Conservation (phyloP, 129 eudicot species). For the Deinandra increscens region DNA sequence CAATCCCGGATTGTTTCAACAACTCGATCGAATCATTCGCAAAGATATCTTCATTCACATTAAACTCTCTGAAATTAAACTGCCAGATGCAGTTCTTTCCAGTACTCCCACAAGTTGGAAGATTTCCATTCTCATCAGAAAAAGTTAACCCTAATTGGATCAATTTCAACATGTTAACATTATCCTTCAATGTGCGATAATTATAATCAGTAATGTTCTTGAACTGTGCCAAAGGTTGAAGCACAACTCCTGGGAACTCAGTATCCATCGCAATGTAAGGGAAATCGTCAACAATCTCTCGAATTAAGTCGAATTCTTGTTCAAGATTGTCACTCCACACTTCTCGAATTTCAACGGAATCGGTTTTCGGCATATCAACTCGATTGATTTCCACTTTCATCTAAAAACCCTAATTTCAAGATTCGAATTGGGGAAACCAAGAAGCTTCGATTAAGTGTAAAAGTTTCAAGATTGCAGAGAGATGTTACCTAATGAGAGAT, state of each 20-base stretch:
- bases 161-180: slow-evolving; percentile 49
- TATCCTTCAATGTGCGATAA: slow-evolving; percentile 40
- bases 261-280: slow-evolving; percentile 56
- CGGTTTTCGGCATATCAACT: slow-evolving; percentile 26
- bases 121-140: slow-evolving; percentile 45
- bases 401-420: slow-evolving; percentile 14
- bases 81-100: slow-evolving; percentile 51
- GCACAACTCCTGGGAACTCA: slow-evolving; percentile 48
- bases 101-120: slow-evolving; percentile 43
- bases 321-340: slow-evolving; percentile 58
- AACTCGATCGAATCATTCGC: slow-evolving; percentile 49
- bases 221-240: slow-evolving; percentile 27
- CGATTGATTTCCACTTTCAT: background rate
- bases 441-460: background rate
- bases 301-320: slow-evolving; percentile 43
- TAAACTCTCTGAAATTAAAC: slow-evolving; percentile 47
- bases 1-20: slow-evolving; percentile 47
- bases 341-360: slow-evolving; percentile 46
- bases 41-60: slow-evolving; percentile 34
- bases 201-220: slow-evolving; percentile 33
- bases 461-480: slow-evolving; percentile 5
- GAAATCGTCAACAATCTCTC: slow-evolving; percentile 48
- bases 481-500: slow-evolving; percentile 30
- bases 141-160: slow-evolving; percentile 56
- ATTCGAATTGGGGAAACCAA: background rate